Base-by-base conservation (phyloP, 768 basidiomycete genomes). In the Pulveroboletus ravenelii region DNA sequence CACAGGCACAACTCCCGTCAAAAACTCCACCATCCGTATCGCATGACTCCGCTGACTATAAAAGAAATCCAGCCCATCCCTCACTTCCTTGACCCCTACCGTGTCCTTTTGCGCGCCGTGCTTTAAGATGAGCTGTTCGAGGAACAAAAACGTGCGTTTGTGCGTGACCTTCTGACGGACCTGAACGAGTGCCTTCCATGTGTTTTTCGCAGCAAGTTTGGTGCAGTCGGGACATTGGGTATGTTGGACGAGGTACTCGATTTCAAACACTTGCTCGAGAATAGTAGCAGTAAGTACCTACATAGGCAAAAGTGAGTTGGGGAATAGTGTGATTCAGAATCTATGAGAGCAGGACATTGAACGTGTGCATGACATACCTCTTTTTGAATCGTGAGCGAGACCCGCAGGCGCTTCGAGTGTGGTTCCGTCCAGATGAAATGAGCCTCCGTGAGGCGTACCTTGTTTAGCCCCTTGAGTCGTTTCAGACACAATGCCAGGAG, bases 361-460 rank as follows among this genome's bases (percentile, higher is more conserved):
- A 27, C 1, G 13, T 14, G 8, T 0, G 9, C 13, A 27, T 13
- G 39, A 30, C 82, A 23, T 41, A 93, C 93, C 78, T 98, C 96
- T 75, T 99, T 99, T 73, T 99, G 96, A 54, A 99, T 93, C 0
- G 95, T 96, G 61, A 99, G 72, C 47, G 95, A 95, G 48, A 99
- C 84, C 41, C 92, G 81, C 54, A 98, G 68, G 34, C 96, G 80
- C 64, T 94, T 93, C 35, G 90, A 93, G 71, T 99, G 95, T 3
- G 96, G 96, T 64, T 99, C 96, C 18, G 96, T 99, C 96, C 96
- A 99, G 62, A 98, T 92, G 68, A 98, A 98, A 56, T 93, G 90
- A 2, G 96, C 96, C 55, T 98, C 95, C n/a, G 96, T 94, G 38
- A 99, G 72, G 43, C 95, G 88, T 25, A 98, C 93, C 75, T 92